Evolutionary conservation across 495 filamentous ascomycete genomes (phyloP).

Genomic region (Baudoinia panamericana): DNA sequence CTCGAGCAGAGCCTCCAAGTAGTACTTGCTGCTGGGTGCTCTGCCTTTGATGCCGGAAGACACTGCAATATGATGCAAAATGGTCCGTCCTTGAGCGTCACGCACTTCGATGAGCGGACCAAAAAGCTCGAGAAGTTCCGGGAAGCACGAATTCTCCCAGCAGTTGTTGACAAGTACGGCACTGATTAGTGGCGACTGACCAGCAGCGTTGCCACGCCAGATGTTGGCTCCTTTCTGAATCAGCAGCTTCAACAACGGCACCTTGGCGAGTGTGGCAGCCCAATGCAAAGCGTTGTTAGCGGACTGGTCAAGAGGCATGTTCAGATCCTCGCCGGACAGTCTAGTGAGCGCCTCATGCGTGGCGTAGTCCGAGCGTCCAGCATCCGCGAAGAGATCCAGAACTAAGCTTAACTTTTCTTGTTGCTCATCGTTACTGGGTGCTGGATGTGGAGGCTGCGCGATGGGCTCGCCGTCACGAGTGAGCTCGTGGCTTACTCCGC

Average conservation of each 20-base stretch:
- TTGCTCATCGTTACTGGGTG: constrained; percentile 48
- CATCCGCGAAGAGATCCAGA: constrained; percentile 78
- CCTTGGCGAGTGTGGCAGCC: constrained; percentile 88
- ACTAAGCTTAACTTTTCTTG: constrained; percentile 66
- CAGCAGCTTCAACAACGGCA: constrained; percentile 63
- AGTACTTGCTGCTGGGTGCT: constrained; percentile 73
- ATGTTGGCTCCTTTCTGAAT: constrained; percentile 75
- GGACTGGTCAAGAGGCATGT: constrained; percentile 75
- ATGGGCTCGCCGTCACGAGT: constrained; percentile 42
- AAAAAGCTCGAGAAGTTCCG: constrained; percentile 74
- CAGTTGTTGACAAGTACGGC: constrained; percentile 83
- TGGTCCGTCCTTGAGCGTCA: constrained; percentile 77
- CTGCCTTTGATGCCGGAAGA: constrained; percentile 87
- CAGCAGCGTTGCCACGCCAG: constrained; percentile 68
- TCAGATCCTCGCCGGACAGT: constrained; percentile 69
- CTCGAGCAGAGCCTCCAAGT: constrained; percentile 82
- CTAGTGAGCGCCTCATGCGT: constrained; percentile 53
- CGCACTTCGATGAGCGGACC: constrained; percentile 82
- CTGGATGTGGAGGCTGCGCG: constrained; percentile 56
- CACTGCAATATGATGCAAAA: constrained; percentile 90
- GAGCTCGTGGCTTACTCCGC: constrained; percentile 19
- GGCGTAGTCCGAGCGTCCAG: constrained; percentile 47
- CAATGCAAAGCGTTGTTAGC: constrained; percentile 86
- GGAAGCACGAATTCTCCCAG: constrained; percentile 65
- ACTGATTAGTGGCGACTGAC: constrained; percentile 84